Evolutionary conservation across 495 filamentous ascomycete genomes (phyloP).

Genomic region (Staphylotrichum tortipilum): DNA sequence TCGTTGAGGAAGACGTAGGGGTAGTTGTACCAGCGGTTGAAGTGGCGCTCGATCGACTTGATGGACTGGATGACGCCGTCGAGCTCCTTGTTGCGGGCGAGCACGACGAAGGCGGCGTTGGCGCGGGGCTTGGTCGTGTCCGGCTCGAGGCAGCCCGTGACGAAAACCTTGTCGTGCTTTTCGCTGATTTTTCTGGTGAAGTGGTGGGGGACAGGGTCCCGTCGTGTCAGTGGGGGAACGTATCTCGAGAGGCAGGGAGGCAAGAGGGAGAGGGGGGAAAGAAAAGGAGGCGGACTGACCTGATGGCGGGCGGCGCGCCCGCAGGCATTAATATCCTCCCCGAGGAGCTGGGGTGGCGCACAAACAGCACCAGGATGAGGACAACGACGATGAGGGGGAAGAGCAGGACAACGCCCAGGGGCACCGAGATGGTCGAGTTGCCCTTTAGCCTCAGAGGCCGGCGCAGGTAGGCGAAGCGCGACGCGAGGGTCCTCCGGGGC

Average conservation of each 20-base stretch:
- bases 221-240: conserved; percentile 6
- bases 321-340: conserved; percentile 81
- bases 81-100: conserved; percentile 93
- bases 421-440: conserved; percentile 90
- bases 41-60: conserved; percentile 96
- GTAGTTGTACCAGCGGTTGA: conserved; percentile 99
- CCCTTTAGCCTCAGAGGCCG: conserved; percentile 86
- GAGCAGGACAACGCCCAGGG: conserved; percentile 82
- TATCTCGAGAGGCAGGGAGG: too few relatives aligned
- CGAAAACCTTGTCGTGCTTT: conserved; percentile 93
- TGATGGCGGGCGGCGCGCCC: conserved; percentile 82
- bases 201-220: background rate
- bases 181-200: conserved; percentile 96
- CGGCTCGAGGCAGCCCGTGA: conserved; percentile 72
- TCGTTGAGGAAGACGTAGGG: conserved; percentile 99
- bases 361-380: conserved; percentile 81
- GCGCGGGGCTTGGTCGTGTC: conserved; percentile 58
- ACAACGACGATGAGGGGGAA: conserved; percentile 90
- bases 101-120: conserved; percentile 92
- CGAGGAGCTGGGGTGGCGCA: conserved; percentile 76
- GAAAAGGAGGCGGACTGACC: too few relatives aligned
- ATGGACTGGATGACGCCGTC: conserved; percentile 93
- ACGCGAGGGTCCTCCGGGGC: conserved; percentile 25
- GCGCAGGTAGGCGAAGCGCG: conserved; percentile 72
- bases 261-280: too few relatives aligned